Evolutionary conservation across 108 stramenopile species (phyloP).

Genomic region (Cyclotella atomus): DNA sequence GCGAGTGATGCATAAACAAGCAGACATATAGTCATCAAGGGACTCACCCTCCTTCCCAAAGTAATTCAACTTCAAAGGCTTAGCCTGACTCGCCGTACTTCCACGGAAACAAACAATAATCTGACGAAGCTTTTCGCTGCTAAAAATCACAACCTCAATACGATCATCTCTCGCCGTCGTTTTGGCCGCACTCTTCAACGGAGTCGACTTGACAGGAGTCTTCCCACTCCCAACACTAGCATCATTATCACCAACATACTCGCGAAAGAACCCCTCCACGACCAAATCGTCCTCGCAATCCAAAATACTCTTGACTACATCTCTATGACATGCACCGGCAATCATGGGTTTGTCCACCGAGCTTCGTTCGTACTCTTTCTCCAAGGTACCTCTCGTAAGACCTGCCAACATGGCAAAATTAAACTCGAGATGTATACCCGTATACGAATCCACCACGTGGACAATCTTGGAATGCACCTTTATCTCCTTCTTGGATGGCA

Average conservation of each 20-base stretch:
- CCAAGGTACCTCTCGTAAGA: constrained; percentile 19
- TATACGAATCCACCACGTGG: constrained; percentile 63
- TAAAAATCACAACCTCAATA: constrained; percentile 66
- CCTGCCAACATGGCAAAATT: constrained; percentile 64
- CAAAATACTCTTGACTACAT: constrained; percentile 60
- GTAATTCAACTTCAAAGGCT: constrained; percentile 43
- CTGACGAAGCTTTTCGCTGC: constrained; percentile 62
- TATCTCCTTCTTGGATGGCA: constrained; percentile 64
- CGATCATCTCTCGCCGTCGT: constrained; percentile 33
- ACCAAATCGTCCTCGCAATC: constrained; percentile 64
- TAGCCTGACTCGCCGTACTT: constrained; percentile 66
- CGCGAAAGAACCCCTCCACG: constrained; percentile 58
- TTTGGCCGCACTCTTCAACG: not conserved
- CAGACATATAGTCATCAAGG: not conserved
- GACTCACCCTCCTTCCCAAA: constrained; percentile 51
- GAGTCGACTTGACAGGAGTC: not conserved
- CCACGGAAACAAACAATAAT: constrained; percentile 77
- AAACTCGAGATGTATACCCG: constrained; percentile 63
- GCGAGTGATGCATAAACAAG: not conserved
- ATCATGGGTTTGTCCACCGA: constrained; percentile 24
- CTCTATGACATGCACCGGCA: constrained; percentile 55
- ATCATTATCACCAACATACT: constrained; percentile 28
- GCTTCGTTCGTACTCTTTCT: constrained; percentile 46
- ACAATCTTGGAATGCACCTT: constrained; percentile 50
- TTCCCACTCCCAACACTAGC: not conserved